These are phyloP conservation scores for Pseudogymnoascus sp. DNA, from an alignment of 2,329 filamentous ascomycete species.

Conservation along the genomic window DNA sequence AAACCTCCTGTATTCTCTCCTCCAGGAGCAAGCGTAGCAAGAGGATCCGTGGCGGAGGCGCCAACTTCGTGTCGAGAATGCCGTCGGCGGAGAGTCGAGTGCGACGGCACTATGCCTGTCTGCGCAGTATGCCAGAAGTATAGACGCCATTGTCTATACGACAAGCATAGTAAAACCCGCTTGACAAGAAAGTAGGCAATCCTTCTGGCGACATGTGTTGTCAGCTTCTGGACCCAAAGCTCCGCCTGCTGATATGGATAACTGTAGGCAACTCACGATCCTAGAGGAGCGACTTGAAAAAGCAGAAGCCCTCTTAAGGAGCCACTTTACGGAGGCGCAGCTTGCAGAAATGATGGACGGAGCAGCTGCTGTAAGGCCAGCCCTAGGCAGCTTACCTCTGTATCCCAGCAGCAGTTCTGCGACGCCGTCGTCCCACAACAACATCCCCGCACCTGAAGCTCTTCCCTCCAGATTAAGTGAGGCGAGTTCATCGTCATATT, in stretches of 20 bases:
- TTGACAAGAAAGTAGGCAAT: slow-evolving; percentile 7
- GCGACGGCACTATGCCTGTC: slow-evolving; percentile 10
- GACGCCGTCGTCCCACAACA: neutral
- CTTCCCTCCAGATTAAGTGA: neutral
- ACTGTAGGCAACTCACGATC: slow-evolving; percentile 10
- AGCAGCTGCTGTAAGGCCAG: neutral
- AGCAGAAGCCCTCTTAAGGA: slow-evolving; percentile 11
- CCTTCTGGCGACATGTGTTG: slow-evolving; percentile 1
- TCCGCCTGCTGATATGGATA: neutral
- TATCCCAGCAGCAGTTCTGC: neutral
- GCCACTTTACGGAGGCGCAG: slow-evolving; percentile 12
- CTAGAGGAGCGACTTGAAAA: slow-evolving; percentile 12
- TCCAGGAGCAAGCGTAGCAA: neutral
- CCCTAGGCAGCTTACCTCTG: neutral
- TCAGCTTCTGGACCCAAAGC: neutral
- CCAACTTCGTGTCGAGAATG: slow-evolving; percentile 13
- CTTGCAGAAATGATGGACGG: slow-evolving; percentile 12
- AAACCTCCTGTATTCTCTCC: neutral
- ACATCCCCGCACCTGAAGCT: neutral
- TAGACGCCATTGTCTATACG: slow-evolving; percentile 11
- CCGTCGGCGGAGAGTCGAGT: slow-evolving; percentile 2
- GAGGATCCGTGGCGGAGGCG: neutral
- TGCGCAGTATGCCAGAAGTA: slow-evolving; percentile 12
- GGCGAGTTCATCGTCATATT: neutral
- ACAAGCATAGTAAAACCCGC: slow-evolving; percentile 13